Base-by-base conservation (phyloP, 1,139 yeast species). In the Hansenula anomala region DNA sequence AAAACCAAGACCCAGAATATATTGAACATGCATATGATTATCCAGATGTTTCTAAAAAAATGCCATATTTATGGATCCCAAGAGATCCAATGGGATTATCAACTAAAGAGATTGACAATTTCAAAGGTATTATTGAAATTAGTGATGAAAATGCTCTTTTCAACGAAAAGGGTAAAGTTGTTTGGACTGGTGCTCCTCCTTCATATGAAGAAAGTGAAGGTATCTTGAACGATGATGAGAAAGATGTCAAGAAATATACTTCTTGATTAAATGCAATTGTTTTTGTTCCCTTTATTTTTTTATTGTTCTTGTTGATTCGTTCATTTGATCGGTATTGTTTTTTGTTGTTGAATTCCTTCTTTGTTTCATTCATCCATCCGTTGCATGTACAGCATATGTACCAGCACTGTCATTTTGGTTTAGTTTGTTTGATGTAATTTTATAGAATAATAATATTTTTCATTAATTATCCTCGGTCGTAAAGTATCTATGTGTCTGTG, bases 41-140 rank as follows among this genome's bases (percentile, higher is more conserved):
- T 50, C 97, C 97, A 2, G 82, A 86, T 3, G 77, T 81, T 10
- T 65, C 75, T 17, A 81, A 80, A 0, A 63, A 67, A 30, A 73
- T 80, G 50, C 95, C 96, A 6, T 68, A 71, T 20, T 66, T 92
- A 17, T 92, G 98, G 98, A 75, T 92, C 49, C 95, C 97, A 8
- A 69, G 70, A 43, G 98, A 92, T 61, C 79, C 85, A 8, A 75
- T 78, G 71, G 97, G 97, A 0, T 73, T 87, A 56, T 81, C 95
- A 4, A 63, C 71, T 3, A 59, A 56, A 16, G 79, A 85, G 51
- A 74, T 84, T 12, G 72, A 69, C 34, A 66, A 71, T 36, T 67
- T 78, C 38, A 53, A 63, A 25, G 66, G 64, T 4, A 61, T 70
- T 13, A 70, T 83, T 30, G 66, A 69, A 17, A 78, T 83, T 35